Evolutionary conservation across 257 asterid genomes (phyloP), one percentile per base, ranked within the genome.

Genomic region (Gentiana straminea): DNA sequence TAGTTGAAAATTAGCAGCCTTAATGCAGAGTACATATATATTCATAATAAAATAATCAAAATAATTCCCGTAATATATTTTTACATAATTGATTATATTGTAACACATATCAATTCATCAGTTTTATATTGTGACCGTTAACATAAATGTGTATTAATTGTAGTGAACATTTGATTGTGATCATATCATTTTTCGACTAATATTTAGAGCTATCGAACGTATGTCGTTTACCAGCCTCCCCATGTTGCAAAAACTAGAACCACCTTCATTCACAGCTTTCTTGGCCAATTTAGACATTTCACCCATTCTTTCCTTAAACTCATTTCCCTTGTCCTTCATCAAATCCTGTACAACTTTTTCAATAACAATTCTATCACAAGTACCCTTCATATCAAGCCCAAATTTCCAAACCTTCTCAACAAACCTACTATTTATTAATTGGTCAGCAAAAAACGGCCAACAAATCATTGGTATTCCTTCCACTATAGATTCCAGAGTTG

Each of bases 381-480:
- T 71, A 56, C 79, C 84, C 61, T 84, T 84, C 79, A 84, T 81
- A 65, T 81, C 89, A 70, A 84, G 32, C 1, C 94, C 94, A 10
- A 84, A 50, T 59, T 64, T 72, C 94, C 87, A 84, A 0, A 54
- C 79, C 33, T 52, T 71, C 61, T 64, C 85, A 5, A 84, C 80
- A 1, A 60, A 62, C 73, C 94, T 65, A 53, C 87, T 75, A 57
- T 75, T 84, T 3, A 84, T 81, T 51, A 69, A 87, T 46, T 84
- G 94, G 57, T 84, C 94, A 9, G 73, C 61, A 48, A 66, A 73
- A 57, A 60, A 66, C 2, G 94, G 90, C 90, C 86, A 79, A 37
- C 90, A 79, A 8, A 81, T 77, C 94, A 84, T 84, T 2, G 87
- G 87, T 54, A 76, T 73, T 2, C 83, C 88, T 48, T 70, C 87